Evolutionary conservation across 306 rosid species (phyloP).

Genomic region (Abrus precatorius): DNA sequence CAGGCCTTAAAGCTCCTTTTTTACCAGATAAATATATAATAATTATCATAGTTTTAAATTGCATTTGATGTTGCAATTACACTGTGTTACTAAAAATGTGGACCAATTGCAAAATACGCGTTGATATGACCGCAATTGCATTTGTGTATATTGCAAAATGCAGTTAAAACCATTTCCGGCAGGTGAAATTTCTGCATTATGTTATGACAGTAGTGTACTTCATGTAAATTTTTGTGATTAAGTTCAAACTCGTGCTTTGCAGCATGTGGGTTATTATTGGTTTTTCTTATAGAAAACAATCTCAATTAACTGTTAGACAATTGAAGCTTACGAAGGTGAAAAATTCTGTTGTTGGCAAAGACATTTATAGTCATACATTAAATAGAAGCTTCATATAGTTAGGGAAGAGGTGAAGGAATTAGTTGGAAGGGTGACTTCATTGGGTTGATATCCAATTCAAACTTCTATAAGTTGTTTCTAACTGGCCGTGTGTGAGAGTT

Average conservation of each 20-base stretch:
- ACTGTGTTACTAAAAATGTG: not conserved
- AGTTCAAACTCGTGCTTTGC: not conserved
- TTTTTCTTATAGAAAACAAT: not conserved
- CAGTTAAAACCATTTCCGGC: no score
- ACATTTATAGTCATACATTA: slow-evolving; percentile 19
- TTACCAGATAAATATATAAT: no score
- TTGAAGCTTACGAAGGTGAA: slow-evolving; percentile 62
- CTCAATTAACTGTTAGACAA: slow-evolving; percentile 19
- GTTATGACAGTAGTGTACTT: no score
- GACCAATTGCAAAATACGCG: not conserved
- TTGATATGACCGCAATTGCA: not conserved
- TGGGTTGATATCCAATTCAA: no score
- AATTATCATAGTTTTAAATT: not conserved
- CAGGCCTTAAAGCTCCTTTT: no score
- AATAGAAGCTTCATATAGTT: no score
- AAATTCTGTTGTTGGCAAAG: slow-evolving; percentile 62
- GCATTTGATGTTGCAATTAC: not conserved
- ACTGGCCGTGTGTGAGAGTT: not conserved
- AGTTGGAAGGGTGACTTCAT: no score
- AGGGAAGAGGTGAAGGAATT: no score
- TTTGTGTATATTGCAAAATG: not conserved
- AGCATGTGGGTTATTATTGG: not conserved
- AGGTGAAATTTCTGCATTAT: no score
- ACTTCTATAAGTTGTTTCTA: no score
- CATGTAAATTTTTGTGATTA: no score